Base-by-base conservation (phyloP, 106 monocot species). In the Dendrobium chrysotoxum region DNA sequence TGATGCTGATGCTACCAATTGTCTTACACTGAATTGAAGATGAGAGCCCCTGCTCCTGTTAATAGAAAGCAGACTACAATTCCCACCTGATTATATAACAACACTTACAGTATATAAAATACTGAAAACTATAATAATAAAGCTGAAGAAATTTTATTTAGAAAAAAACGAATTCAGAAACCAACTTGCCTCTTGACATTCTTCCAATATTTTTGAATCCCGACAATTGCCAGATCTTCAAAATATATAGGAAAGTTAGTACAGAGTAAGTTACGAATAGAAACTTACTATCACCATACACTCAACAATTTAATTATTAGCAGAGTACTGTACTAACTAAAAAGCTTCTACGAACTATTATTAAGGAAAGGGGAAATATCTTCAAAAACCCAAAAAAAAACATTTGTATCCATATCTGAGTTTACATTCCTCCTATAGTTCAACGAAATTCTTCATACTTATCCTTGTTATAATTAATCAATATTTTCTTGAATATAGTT, bases 101-200 rank as follows among this genome's bases (percentile, higher is more conserved):
- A 71, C 42, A 75, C 35, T 71, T 78, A 80, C 72, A 42, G 2
- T 15, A 50, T 15, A 50, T 61, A 58, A 58, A 57, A 41, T 41
- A 17, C 45, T 30, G 4, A 23, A 45, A 77, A 23, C 50, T 38
- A 21, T 5, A 42, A 28, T 25, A 70, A 35, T 70, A 1, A 41
- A 18, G 17, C 38, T 75, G 16, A 40, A 53, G 20, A 74, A 18
- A 35, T n/a, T 41, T 38, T 54, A 39, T 7, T 47, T 26, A 13
- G 50, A 80, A 21, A 76, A 26, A 76, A 50, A 18, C n/a, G 28
- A 77, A 38, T 65, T 4, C 2, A 16, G 15, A 23, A 74, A 72
- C n/a, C 41, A 81, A 78, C 80, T 81, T 81, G 80, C 87, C 75
- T 84, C 45, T 76, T 1, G 39, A 81, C 38, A 72, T 81, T 55